Percentiles rank a stretch among this genome's conserved stretches.
Evolutionary conservation across 1,139 yeast genomes (phyloP).

Genomic region (Hanseniaspora sp.): DNA sequence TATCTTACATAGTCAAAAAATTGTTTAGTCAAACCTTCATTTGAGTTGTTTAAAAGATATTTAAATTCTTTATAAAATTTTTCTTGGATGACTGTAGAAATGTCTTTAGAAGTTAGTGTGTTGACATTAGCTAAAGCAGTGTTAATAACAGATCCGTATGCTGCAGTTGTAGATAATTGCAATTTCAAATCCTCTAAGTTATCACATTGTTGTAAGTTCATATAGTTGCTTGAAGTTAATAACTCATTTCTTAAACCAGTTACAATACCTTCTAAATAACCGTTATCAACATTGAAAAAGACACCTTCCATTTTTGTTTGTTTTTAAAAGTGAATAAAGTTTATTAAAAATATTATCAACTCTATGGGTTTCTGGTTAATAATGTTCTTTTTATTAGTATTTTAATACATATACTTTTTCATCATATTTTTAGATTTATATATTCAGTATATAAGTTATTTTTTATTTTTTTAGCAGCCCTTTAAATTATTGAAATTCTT

Average conservation of each 20-base stretch:
- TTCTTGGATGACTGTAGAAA: conserved; percentile 51
- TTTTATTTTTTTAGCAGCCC: not conserved
- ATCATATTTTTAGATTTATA: too few relatives aligned
- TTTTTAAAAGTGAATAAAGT: not conserved
- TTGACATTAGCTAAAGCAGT: conserved; percentile 72
- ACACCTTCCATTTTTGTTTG: conserved; percentile 62
- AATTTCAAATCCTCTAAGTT: conserved; percentile 84
- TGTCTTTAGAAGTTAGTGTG: conserved; percentile 39
- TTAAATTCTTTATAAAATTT: conserved; percentile 76
- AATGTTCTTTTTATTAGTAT: too few relatives aligned
- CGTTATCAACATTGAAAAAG: conserved; percentile 74
- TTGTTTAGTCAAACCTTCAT: conserved; percentile 56
- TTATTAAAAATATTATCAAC: not conserved
- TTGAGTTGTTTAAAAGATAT: conserved; percentile 73
- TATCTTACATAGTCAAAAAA: conserved; percentile 86
- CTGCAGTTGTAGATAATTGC: conserved; percentile 85
- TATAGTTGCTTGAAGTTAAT: conserved; percentile 64
- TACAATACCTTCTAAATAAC: conserved; percentile 86
- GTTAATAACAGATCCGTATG: conserved; percentile 75
- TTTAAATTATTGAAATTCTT: not conserved
- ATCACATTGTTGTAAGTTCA: conserved; percentile 91
- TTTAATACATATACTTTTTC: too few relatives aligned
- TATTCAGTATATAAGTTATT: too few relatives aligned
- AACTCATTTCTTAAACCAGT: conserved; percentile 89
- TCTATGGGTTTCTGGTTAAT: too few relatives aligned